Base-by-base conservation (phyloP, 192 early-diverging fungal species). In the Helicostylum pulchrum region DNA sequence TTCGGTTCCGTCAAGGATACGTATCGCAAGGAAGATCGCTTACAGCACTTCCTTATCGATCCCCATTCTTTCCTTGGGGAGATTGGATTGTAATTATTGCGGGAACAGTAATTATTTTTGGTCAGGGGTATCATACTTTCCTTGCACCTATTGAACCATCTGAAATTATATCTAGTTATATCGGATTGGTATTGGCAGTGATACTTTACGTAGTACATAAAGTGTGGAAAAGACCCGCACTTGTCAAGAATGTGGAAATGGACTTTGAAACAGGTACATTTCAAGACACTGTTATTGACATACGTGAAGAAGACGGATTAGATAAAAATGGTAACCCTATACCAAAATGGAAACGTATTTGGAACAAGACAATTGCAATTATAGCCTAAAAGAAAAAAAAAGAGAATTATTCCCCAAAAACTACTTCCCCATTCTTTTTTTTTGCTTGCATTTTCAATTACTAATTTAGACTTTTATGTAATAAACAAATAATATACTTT, bases 1-100 rank as follows among this genome's bases (percentile, higher is more conserved):
- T 88, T 68, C 87, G 94, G 44, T 96, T 94, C 84, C 88, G 91
- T 49, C 83, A 84, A 36, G 92, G 91, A 21, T 87, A 84, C 57
- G 53, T 84, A 23, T 78, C 76, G 21, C 94, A 96, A 70, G 85
- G 85, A 14, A 61, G 86, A 55, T 66, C 77, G 7, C 53, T 90
- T 19, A 66, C 73, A 4, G 76, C 80, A 10, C 77, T 97, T 21
- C 90, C 91, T 0, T 97, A 94, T 66, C 64, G 73, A 12, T 86
- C 94, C 0, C 84, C 86, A 0, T 76, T 90, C 26, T 92, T 84
- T 69, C 50, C 92, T 0, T 87, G 80, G 59, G 85, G 87, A 6
- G 87, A 87, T 36, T 80, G 87, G 51, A 80, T 88, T 39, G 83
- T 91, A 8, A 77, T 92, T 51, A 53, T 81, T 0, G 65, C 93